phyloP scores from a whole-genome alignment of 2,329 filamentous ascomycete species.

The Sporothrix pallida region DNA sequence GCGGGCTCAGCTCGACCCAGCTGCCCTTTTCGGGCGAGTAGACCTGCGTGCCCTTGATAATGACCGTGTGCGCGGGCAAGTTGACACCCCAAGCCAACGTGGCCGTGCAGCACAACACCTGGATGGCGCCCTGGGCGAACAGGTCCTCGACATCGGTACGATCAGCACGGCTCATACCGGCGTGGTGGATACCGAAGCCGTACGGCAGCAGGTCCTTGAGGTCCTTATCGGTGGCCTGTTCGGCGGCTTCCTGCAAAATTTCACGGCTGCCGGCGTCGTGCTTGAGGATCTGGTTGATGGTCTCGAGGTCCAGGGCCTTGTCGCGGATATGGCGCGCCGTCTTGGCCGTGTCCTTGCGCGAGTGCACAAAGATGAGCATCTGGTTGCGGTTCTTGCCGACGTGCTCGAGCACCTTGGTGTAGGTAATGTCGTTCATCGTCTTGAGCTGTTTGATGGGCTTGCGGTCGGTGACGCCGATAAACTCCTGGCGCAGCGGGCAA shows the following conservation, averaged over 20 bases:
- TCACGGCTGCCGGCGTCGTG: conserved; percentile 91
- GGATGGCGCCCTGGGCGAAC: conserved; percentile 87
- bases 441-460: conserved; percentile 99
- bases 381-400: conserved; percentile 92
- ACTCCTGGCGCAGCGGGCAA: conserved; percentile 94
- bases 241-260: conserved; percentile 83
- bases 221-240: conserved; percentile 80
- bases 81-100: conserved; percentile 99
- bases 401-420: conserved; percentile 95
- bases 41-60: conserved; percentile 97
- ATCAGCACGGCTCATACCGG: conserved; percentile 95
- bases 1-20: conserved; percentile 96
- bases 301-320: conserved; percentile 95
- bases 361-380: conserved; percentile 99
- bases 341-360: conserved; percentile 96
- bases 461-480: conserved; percentile 95
- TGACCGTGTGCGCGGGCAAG: conserved; percentile 93
- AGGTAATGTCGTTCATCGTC: conserved; percentile 99
- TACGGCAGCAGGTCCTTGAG: conserved; percentile 95
- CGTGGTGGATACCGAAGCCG: conserved; percentile 97
- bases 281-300: conserved; percentile 92
- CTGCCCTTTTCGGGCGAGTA: conserved; percentile 98
- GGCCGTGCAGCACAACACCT: conserved; percentile 95
- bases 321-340: conserved; percentile 95
- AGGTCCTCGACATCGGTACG: conserved; percentile 93